Percentiles rank a stretch among this genome's conserved stretches.
Conservation (phyloP, 2,329 filamentous ascomycete species). For the Amesomyces nigricolor region DNA sequence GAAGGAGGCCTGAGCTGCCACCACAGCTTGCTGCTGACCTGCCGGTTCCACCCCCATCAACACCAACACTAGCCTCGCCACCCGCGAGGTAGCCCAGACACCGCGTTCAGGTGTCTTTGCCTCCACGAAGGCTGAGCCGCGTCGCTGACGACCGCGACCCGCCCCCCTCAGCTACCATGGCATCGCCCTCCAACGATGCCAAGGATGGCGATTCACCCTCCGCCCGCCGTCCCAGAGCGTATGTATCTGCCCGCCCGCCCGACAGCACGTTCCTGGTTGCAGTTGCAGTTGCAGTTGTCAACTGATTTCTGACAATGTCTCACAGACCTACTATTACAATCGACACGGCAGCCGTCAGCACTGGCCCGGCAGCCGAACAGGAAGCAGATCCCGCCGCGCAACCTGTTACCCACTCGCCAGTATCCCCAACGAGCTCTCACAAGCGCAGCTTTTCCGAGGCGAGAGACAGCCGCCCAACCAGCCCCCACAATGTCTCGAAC, state of each 20-base stretch:
- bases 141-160: conserved; percentile 18
- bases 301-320: conserved; percentile 16
- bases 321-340: conserved; percentile 50
- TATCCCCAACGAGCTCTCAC: conserved; percentile 28
- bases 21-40: neutral
- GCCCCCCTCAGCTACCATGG: conserved; percentile 23
- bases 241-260: conserved; percentile 23
- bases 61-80: conserved; percentile 10
- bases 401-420: conserved; percentile 31
- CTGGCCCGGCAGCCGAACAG: conserved; percentile 28
- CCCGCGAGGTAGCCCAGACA: conserved; percentile 5
- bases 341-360: conserved; percentile 42
- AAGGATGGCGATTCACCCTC: conserved; percentile 22
- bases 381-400: conserved; percentile 28
- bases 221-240: conserved; percentile 36
- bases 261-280: neutral
- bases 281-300: conserved; percentile 4
- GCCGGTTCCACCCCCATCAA: neutral
- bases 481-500: conserved; percentile 66
- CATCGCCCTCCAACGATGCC: conserved; percentile 12
- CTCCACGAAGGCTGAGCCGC: conserved; percentile 18
- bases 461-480: conserved; percentile 61
- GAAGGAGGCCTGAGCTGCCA: neutral
- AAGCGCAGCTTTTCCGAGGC: conserved; percentile 49
- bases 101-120: conserved; percentile 5